Percentiles rank a stretch among this genome's conserved stretches.
Conservation (phyloP, 1,139 yeast genomes). For the Candida dubliniensis region DNA sequence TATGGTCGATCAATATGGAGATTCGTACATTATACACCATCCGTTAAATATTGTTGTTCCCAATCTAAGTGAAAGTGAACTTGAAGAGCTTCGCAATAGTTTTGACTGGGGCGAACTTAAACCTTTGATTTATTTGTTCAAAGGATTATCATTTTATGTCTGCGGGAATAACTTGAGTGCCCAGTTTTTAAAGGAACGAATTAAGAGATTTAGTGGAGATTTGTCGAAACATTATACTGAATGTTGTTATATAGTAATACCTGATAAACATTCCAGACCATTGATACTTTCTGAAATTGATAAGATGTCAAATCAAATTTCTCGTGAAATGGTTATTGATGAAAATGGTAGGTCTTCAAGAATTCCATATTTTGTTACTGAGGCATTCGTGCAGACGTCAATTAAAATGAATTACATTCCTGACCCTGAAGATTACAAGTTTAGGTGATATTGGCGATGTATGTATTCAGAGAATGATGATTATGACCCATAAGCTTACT, state of each 20-base stretch:
- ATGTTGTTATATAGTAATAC: constrained; percentile 28
- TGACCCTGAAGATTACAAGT: constrained; percentile 45
- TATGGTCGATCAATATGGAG: constrained; percentile 53
- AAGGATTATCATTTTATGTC: constrained; percentile 25
- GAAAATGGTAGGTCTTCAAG: constrained; percentile 16
- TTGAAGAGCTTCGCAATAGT: constrained; percentile 8
- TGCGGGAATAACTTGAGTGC: constrained; percentile 13
- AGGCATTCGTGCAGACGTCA: constrained; percentile 43
- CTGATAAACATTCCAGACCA: constrained; percentile 10
- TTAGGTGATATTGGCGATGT: too few species aligned
- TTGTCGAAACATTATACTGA: constrained; percentile 15
- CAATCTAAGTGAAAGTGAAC: constrained; percentile 4
- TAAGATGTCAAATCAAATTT: constrained; percentile 20
- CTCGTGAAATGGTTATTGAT: constrained; percentile 19
- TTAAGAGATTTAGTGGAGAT: constrained; percentile 35
- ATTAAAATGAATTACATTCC: constrained; percentile 40
- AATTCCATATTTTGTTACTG: constrained; percentile 51
- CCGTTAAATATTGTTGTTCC: constrained; percentile 11
- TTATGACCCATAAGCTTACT: too few species aligned
- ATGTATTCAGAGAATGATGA: too few species aligned
- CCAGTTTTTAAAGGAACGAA: constrained; percentile 19
- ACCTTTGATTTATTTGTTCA: constrained; percentile 25
- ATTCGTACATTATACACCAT: constrained; percentile 43
- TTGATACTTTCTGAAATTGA: constrained; percentile 12
- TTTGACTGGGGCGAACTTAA: constrained; percentile 13